A percentile compares a stretch with the other conserved stretches of the same genome.
These are phyloP conservation scores for Phaffomyces antillensis DNA, from an alignment of 805 yeast genomes.

Conservation along the genomic window DNA sequence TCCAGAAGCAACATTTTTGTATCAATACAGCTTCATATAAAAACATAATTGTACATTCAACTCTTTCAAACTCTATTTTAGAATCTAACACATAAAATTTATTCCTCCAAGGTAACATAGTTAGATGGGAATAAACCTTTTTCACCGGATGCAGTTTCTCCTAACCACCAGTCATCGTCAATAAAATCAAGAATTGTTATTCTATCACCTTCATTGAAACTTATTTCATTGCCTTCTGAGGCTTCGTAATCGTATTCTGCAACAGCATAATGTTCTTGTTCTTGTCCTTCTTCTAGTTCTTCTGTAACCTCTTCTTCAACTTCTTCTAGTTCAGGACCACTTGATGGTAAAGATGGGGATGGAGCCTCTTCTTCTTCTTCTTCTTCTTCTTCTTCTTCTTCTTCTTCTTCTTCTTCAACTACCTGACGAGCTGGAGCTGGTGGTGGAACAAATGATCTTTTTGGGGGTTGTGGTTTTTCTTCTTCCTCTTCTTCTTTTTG, in stretches of 20 bases:
- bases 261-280: constrained; percentile 41
- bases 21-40: too few species aligned
- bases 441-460: constrained; percentile 13
- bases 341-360: neutral
- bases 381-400: neutral
- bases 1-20: too few species aligned
- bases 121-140: constrained; percentile 88
- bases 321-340: neutral
- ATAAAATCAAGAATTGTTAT: constrained; percentile 80
- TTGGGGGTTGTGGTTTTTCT: constrained; percentile 11
- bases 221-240: constrained; percentile 85
- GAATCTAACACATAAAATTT: neutral
- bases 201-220: constrained; percentile 75
- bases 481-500: constrained; percentile 23
- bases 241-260: constrained; percentile 91
- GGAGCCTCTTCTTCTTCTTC: neutral
- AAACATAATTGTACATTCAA: neutral
- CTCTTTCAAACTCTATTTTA: neutral
- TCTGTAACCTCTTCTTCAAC: constrained; percentile 1
- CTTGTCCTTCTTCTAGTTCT: constrained; percentile 19
- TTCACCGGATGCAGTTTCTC: constrained; percentile 65
- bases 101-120: constrained; percentile 47
- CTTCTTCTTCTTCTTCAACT: neutral
- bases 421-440: constrained; percentile 6
- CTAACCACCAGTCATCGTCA: constrained; percentile 98